Evolutionary conservation across 2,329 filamentous ascomycete genomes (phyloP), one percentile per base, ranked within the genome.

Genomic region (Fusarium nygamai): DNA sequence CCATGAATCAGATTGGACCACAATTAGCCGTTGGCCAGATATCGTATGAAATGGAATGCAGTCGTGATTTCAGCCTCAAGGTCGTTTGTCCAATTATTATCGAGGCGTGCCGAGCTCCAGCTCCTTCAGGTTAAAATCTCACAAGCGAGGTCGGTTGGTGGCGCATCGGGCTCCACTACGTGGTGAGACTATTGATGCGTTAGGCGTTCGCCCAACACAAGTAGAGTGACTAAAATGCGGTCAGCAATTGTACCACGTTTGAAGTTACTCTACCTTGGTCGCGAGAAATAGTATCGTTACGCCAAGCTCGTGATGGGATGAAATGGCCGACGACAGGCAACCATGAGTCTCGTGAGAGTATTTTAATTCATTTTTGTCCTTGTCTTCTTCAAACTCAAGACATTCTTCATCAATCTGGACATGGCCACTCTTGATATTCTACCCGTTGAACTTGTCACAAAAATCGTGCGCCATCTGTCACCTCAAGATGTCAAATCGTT

Each of bases 161-260:
- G 56, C 41, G 19, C 13, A 29, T 33, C 8, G 9, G 16, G 24
- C 31, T n/a, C 56, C 56, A 59, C 56, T 36, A n/a, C 20, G 14
- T 24, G 8, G 8, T 24, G 10, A 41, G 27, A 44, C 41, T 36
- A 36, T 11, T 29, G 41, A 48, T n/a, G 20, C 8, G 56, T 36
- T 59, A 29, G 27, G 41, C 19, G 0, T 9, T 16, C 14, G 7
- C 2, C 24, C 8, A n/a, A 1, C 5, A 12, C 2, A 36, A 5
- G 56, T 59, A 59, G 6, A 36, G 6, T 0, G 1, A 59, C 56
- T 29, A 14, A 14, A 9, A 0, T 3, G 4, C 6, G 3, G 20
- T 29, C 1, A 5, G 11, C 3, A 31, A n/a, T 9, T 19, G 16
- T 27, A 8, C 8, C 1, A 3, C 2, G 14, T 5, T 12, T 7